Conservation (phyloP, 2,329 filamentous ascomycete species). For the Penicillium digitatum region DNA sequence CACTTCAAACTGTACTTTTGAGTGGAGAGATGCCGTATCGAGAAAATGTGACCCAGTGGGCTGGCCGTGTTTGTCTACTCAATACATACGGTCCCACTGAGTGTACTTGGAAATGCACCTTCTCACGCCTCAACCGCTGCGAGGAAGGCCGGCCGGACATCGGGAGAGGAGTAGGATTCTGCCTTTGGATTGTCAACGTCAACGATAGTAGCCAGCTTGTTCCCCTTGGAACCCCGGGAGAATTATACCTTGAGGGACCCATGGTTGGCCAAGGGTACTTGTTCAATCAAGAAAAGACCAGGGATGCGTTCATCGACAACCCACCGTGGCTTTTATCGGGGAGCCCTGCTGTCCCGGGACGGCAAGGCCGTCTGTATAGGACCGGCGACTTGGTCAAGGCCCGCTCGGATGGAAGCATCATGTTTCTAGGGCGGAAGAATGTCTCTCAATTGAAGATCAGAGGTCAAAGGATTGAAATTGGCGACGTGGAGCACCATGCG, state of each 20-base stretch:
- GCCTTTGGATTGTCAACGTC: not conserved
- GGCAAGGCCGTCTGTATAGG: not conserved
- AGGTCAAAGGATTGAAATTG: not conserved
- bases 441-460: not conserved
- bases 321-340: not conserved
- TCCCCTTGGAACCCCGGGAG: not conserved
- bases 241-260: not conserved
- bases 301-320: not conserved
- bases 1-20: not conserved
- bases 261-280: not conserved
- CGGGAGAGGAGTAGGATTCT: not conserved
- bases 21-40: not conserved
- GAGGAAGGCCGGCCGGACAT: not conserved
- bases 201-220: not conserved
- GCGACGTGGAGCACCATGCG: not conserved
- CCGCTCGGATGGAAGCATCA: not conserved
- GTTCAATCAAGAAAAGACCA: not conserved
- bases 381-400: not conserved
- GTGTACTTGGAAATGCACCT: not conserved
- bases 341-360: not conserved
- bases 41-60: not conserved
- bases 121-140: not conserved
- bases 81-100: not conserved
- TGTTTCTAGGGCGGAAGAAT: not conserved
- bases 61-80: not conserved